Base-by-base conservation (phyloP, 2,329 filamentous ascomycete species). In the Monosporascus ibericus region DNA sequence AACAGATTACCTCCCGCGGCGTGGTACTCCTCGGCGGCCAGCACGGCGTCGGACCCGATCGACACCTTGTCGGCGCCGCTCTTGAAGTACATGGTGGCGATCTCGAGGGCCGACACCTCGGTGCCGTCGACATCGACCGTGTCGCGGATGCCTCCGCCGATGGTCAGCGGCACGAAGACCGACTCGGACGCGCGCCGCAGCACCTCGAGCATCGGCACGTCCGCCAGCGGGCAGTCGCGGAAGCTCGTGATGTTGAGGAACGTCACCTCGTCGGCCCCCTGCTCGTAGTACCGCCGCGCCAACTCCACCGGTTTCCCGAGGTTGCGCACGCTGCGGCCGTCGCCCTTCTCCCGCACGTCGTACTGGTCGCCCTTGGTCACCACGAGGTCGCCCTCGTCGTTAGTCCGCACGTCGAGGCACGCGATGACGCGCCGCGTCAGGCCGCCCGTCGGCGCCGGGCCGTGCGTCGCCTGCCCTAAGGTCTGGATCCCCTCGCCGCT, bases 291-390 rank as follows among this genome's bases (percentile, higher is more conserved):
- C 64, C 83, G 85, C 71, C 84, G 84, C 8, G 94, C 94, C 82
- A 99, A 88, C 59, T 96, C 91, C 48, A 99, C 92, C 2, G 94
- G 94, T 72, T 99, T 99, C 59, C 94, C 94, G 3, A 99, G 79
- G 70, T 99, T 99, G 58, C 94, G 85, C 37, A 99, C 92, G 60
- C 81, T 75, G 51, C 81, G 77, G 52, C 77, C 76, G 15, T 74
- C 77, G 22, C 77, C 76, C 72, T 96, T 96, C 65, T 97, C 94
- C 34, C 94, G 88, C 6, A 99, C 94, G 65, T 99, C 94, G 74
- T 99, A 99, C 70, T 97, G 92, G 72, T 99, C 94, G 52, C 94
- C 94, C 72, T 99, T 99, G 15, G 94, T 99, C 38, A 99, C 94
- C 0, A 99, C 94, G 9, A 99, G 78, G 70, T 99, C 94, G 36